Evolutionary conservation across 2,329 filamentous ascomycete species (phyloP), one percentile per base, ranked within the genome.

Genomic region (Lecanicillium sp.): DNA sequence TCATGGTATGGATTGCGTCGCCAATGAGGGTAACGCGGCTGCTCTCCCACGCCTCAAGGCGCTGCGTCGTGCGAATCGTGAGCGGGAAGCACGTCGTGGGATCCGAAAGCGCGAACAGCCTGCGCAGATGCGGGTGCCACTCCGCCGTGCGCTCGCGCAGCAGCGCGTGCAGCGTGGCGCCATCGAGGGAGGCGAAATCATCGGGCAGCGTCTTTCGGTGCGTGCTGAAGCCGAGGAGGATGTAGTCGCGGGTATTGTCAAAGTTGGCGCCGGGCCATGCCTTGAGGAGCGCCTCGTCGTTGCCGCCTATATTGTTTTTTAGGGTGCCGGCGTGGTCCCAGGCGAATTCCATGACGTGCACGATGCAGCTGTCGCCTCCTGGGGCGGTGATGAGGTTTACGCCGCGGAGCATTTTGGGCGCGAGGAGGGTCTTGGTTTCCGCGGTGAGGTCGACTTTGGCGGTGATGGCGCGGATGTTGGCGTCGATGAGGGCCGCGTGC

Each of bases 1-100:
- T 40, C 48, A 52, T 53, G 34, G 48, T 44, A 35, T 53, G 51
- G 22, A 47, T 46, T 2, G 48, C 46, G 32, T 53, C 51, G 13
- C 51, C 51, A 5, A 52, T 32, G 5, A 53, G 34, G 2, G 45
- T 45, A 4, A 51, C 41, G 30, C 29, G 36, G 9, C 42, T 43
- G 19, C 32, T 36, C 34, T 37, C 19, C 39, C 29, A 44, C 8
- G 36, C 40, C 37, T 30, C 32, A 8, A 49, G 29, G 10, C 43
- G 37, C 36, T 45, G 40, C 5, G 37, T 45, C 4, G 43, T 45
- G 31, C 43, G 43, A 13, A 45, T 41, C 17, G 33, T 39, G 25
- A 43, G 33, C 6, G 40, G 40, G 27, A 45, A 45, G 17, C 37
- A 32, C 5, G 43, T 43, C 8, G 42, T 31, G 3, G 47, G 37